Base-by-base conservation (phyloP, 495 filamentous ascomycete genomes). In the Aspergillus biplanus region DNA sequence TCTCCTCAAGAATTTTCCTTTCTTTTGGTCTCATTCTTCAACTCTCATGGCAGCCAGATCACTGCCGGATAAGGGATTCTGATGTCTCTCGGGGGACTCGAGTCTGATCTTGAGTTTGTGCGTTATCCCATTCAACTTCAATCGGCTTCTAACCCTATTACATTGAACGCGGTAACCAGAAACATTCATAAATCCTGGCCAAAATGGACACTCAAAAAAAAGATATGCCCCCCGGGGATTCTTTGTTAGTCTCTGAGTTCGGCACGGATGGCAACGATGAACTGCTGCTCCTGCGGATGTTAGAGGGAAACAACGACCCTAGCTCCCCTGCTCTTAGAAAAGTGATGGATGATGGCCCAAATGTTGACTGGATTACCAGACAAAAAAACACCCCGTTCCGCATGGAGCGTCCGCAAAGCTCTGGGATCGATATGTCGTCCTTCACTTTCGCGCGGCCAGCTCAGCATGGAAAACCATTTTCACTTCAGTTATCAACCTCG, bases 361-460 rank as follows among this genome's bases (percentile, higher is more conserved):
- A 54, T 2, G 2, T 57, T 0, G 53, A 1, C 39, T 33, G 42
- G 42, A 27, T 37, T 42, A 6, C 37, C 9, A 33, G 16, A 5
- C 62, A 65, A 18, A 57, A 59, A 57, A 46, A 50, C 8, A 44
- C 65, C 12, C 66, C 75, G 7, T 34, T 72, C 12, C 64, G 76
- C 44, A 69, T 77, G 63, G 64, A 76, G 52, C 75, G 73, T 7
- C 75, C 71, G 6, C 53, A 65, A 16, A 75, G 67, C 31, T 73
- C 70, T 12, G 68, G 63, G 0, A 67, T 75, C n/a, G 75, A 80
- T 56, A 39, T 69, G n/a, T n/a, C 66, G 13, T 64, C 61, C 2
- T 80, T 80, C 52, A 75, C 68, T 5, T 80, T 78, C 56, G 59
- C 69, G 27, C 78, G 69, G 52, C 75, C 75, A 16, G 57, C 59